These are phyloP conservation scores for Mediolabrus comicus DNA, from an alignment of 108 stramenopile species.

Conservation along the genomic window DNA sequence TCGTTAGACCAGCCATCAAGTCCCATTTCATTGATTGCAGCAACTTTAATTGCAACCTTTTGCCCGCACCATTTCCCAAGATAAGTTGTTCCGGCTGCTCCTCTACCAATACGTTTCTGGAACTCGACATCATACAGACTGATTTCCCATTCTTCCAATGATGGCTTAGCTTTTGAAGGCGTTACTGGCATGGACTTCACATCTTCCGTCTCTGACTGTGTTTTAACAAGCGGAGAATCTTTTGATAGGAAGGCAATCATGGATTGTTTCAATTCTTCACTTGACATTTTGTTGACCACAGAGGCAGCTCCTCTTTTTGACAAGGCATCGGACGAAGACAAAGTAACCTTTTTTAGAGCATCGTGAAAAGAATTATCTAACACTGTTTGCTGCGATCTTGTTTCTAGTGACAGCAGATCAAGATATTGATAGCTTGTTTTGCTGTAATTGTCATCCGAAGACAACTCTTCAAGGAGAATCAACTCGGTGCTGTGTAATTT, in stretches of 20 bases:
- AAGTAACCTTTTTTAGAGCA: slow-evolving; percentile 3
- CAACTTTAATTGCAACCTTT: slow-evolving; percentile 74
- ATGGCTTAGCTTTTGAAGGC: slow-evolving; percentile 20
- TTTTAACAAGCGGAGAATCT: not conserved
- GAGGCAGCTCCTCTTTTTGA: not conserved
- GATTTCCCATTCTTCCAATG: slow-evolving; percentile 71
- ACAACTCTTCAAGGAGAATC: slow-evolving; percentile 60
- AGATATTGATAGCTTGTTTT: slow-evolving; percentile 16
- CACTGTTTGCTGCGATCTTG: not conserved
- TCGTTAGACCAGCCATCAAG: slow-evolving; percentile 72
- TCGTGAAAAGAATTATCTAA: not conserved
- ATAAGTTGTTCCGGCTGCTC: slow-evolving; percentile 73
- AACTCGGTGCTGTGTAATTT: slow-evolving; percentile 67
- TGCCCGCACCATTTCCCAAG: slow-evolving; percentile 64
- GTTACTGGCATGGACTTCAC: slow-evolving; percentile 3
- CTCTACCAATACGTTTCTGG: slow-evolving; percentile 55
- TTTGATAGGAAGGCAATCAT: not conserved
- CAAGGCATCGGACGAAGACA: not conserved
- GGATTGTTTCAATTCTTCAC: not conserved
- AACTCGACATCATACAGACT: slow-evolving; percentile 70
- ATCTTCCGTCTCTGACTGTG: not conserved
- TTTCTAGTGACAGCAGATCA: slow-evolving; percentile 14
- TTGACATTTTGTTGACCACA: not conserved
- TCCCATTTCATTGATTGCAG: slow-evolving; percentile 61
- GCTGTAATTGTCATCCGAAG: slow-evolving; percentile 3